Percentiles rank a stretch among this genome's conserved stretches.
Evolutionary conservation across 495 filamentous ascomycete species (phyloP).

Genomic region (Lindgomyces ingoldianus): DNA sequence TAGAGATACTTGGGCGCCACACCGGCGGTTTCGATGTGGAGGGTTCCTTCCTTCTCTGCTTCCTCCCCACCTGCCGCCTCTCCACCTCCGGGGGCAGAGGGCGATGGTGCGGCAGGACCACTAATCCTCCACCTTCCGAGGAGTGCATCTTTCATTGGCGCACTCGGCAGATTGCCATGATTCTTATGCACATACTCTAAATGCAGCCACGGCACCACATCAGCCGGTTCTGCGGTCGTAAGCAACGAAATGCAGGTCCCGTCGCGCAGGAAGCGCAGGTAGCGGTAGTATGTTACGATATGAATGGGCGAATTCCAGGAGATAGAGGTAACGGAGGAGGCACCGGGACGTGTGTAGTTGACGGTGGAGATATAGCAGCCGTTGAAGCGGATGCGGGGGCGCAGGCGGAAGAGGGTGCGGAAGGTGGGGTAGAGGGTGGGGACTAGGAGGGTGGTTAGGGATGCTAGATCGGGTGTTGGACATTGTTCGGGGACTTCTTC

Average conservation of each 20-base stretch:
- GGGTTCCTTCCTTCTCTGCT: conserved; percentile 58
- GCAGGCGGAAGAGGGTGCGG: conserved; percentile 70
- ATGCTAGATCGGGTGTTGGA: neutral
- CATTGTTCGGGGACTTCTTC: neutral
- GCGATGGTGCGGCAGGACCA: conserved; percentile 39
- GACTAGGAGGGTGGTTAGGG: conserved; percentile 46
- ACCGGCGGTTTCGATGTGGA: conserved; percentile 87
- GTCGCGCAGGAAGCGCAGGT: conserved; percentile 91
- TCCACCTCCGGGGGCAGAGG: too few relatives aligned
- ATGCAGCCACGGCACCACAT: conserved; percentile 70
- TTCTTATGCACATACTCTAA: conserved; percentile 47
- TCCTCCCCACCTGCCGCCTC: conserved; percentile 17
- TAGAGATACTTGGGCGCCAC: conserved; percentile 75
- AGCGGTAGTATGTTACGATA: conserved; percentile 97
- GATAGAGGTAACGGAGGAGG: conserved; percentile 57
- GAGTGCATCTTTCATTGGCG: conserved; percentile 62
- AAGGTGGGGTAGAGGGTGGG: conserved; percentile 50
- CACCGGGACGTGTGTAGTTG: conserved; percentile 86
- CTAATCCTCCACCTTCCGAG: conserved; percentile 63
- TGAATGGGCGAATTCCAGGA: conserved; percentile 83
- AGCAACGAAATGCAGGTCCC: conserved; percentile 77
- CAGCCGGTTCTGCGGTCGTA: conserved; percentile 75
- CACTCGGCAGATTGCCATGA: conserved; percentile 44
- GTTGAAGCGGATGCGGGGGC: conserved; percentile 87
- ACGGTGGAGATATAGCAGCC: conserved; percentile 95